phyloP scores from a whole-genome alignment of 352 stramenopile genomes.

The Pythium utonaiense region DNA sequence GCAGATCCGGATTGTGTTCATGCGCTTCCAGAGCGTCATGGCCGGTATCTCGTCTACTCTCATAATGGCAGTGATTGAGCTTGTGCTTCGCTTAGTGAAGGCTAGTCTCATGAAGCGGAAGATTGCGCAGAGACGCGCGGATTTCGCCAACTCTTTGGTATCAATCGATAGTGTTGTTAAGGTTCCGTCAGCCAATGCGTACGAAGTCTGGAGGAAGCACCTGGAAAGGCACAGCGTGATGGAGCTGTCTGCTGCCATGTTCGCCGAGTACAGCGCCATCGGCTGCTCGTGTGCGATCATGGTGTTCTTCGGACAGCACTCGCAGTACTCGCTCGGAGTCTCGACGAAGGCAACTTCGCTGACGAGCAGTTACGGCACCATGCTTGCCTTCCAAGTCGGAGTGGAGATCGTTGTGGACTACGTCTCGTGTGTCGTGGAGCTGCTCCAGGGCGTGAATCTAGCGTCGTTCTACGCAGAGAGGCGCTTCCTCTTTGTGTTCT shows the following conservation, averaged over 20 bases:
- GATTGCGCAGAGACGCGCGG: slow-evolving; percentile 1
- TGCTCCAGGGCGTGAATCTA: background rate
- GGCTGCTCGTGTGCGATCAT: slow-evolving; percentile 35
- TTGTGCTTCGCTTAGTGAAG: slow-evolving; percentile 24
- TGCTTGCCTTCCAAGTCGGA: slow-evolving; percentile 1
- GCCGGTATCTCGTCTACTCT: slow-evolving; percentile 21
- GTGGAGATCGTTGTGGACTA: slow-evolving; percentile 10
- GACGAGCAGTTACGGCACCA: too few relatives aligned
- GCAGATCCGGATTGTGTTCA: slow-evolving; percentile 30
- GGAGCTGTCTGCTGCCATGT: slow-evolving; percentile 41
- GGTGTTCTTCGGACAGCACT: slow-evolving; percentile 30
- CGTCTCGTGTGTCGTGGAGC: slow-evolving; percentile 2
- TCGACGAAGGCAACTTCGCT: too few relatives aligned
- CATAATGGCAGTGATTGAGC: slow-evolving; percentile 21
- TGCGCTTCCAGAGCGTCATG: slow-evolving; percentile 22
- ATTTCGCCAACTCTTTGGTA: too few relatives aligned
- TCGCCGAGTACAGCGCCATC: slow-evolving; percentile 46
- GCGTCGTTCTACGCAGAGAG: background rate
- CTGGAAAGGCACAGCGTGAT: slow-evolving; percentile 22
- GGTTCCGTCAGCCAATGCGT: too few relatives aligned
- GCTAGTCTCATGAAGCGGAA: slow-evolving; percentile 17
- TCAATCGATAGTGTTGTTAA: too few relatives aligned
- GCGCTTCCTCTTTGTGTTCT: slow-evolving; percentile 4
- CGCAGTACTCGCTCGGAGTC: slow-evolving; percentile 16
- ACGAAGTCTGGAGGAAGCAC: slow-evolving; percentile 20